phyloP scores from a whole-genome alignment of 192 early-diverging fungal genomes.

The Backusella tuberculispora region DNA sequence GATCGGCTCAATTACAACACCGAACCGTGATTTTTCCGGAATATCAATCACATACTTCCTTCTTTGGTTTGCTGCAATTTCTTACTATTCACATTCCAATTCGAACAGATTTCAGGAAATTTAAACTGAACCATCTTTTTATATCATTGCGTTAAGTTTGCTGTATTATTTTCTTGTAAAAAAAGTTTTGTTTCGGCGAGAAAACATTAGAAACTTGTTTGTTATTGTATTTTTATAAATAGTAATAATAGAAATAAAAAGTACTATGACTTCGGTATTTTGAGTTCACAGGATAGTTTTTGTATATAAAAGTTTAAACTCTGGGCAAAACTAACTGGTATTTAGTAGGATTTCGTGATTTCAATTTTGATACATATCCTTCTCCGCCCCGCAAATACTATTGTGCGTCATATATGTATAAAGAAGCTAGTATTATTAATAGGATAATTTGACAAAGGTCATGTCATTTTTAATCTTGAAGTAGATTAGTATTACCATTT shows the following conservation, averaged over 20 bases:
- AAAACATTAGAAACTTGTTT: neutral
- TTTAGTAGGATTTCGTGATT: neutral
- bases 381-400: conserved; percentile 7
- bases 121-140: neutral
- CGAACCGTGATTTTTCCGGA: conserved; percentile 14
- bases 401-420: neutral
- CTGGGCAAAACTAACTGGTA: neutral
- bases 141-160: neutral
- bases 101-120: neutral
- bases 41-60: neutral
- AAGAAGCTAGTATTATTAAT: neutral
- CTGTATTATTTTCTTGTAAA: neutral
- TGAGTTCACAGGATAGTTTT: neutral
- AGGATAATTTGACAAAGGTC: neutral
- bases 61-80: neutral
- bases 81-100: neutral
- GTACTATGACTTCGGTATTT: too few species aligned
- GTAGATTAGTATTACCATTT: neutral
- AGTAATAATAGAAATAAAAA: neutral
- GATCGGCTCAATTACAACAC: conserved; percentile 8
- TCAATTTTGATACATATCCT: neutral
- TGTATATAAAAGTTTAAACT: neutral
- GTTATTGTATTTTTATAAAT: neutral
- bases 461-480: neutral
- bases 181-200: neutral